phyloP scores from a whole-genome alignment of 495 filamentous ascomycete species.

The Oleoguttula mirabilis region DNA sequence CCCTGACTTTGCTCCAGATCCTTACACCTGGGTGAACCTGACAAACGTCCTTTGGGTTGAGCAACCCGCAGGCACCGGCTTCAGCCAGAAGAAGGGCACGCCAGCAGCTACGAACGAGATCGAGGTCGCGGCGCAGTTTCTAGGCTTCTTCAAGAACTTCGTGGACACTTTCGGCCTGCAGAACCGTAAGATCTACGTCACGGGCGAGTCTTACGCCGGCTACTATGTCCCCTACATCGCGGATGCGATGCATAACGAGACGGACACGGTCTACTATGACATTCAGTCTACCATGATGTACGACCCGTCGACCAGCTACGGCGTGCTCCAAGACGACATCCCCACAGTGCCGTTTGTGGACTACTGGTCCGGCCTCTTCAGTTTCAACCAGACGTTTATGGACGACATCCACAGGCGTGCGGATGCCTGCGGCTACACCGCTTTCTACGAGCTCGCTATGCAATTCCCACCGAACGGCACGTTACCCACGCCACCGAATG shows the following conservation, averaged over 20 bases:
- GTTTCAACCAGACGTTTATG: constrained; percentile 55
- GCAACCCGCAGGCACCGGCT: constrained; percentile 33
- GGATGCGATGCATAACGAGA: constrained; percentile 55
- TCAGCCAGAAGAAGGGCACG: constrained; percentile 36
- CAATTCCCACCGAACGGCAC: constrained; percentile 53
- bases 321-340: constrained; percentile 40
- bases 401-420: constrained; percentile 42
- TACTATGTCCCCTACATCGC: constrained; percentile 72
- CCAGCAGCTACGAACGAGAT: constrained; percentile 43
- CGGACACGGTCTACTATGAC: constrained; percentile 56
- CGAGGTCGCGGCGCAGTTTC: constrained; percentile 46
- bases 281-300: constrained; percentile 57
- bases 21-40: constrained; percentile 20
- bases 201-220: constrained; percentile 58
- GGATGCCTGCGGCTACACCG: constrained; percentile 52
- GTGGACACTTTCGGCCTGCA: constrained; percentile 47
- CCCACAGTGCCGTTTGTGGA: constrained; percentile 51
- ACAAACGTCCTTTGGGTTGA: constrained; percentile 28
- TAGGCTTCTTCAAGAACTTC: constrained; percentile 55
- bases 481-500: constrained; percentile 36
- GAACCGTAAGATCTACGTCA: constrained; percentile 49
- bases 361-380: constrained; percentile 48
- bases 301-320: constrained; percentile 50
- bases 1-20: too few species aligned
- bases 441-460: constrained; percentile 46